A percentile compares a stretch with the other conserved stretches of the same genome.
Evolutionary conservation across 495 filamentous ascomycete species (phyloP).

Genomic region (Aspergillus ostianus): DNA sequence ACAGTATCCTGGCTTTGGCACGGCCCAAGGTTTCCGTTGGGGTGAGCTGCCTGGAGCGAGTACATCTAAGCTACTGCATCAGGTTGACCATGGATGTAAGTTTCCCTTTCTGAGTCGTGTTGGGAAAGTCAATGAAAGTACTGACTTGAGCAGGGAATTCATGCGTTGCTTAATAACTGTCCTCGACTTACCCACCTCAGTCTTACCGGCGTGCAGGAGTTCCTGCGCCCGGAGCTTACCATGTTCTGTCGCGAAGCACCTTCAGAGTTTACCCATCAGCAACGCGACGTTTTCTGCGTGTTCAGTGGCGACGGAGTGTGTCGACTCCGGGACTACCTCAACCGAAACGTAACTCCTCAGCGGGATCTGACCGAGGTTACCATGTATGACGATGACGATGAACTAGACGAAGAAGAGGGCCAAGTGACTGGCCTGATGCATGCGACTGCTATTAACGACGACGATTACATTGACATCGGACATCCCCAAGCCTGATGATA

Average conservation of each 20-base stretch:
- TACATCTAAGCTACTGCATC: slow-evolving; percentile 95
- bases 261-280: slow-evolving; percentile 89
- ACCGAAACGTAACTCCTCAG: slow-evolving; percentile 36
- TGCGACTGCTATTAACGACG: slow-evolving; percentile 50
- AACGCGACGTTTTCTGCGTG: slow-evolving; percentile 93
- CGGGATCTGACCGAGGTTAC: slow-evolving; percentile 46
- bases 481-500: slow-evolving; percentile 43
- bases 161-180: slow-evolving; percentile 84
- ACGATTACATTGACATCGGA: slow-evolving; percentile 49
- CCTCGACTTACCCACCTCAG: slow-evolving; percentile 91
- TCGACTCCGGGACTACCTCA: slow-evolving; percentile 74
- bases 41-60: slow-evolving; percentile 74
- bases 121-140: slow-evolving; percentile 14
- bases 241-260: slow-evolving; percentile 85
- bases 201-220: slow-evolving; percentile 87
- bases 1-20: slow-evolving; percentile 80
- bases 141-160: slow-evolving; percentile 69
- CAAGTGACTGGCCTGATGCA: slow-evolving; percentile 57
- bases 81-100: slow-evolving; percentile 76
- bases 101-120: not conserved
- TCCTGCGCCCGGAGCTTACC: slow-evolving; percentile 72
- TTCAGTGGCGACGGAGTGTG: slow-evolving; percentile 87
- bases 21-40: slow-evolving; percentile 47
- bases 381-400: slow-evolving; percentile 58
- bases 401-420: slow-evolving; percentile 52